Conservation (phyloP, 2,329 filamentous ascomycete species). For the Colletotrichum sp. region DNA sequence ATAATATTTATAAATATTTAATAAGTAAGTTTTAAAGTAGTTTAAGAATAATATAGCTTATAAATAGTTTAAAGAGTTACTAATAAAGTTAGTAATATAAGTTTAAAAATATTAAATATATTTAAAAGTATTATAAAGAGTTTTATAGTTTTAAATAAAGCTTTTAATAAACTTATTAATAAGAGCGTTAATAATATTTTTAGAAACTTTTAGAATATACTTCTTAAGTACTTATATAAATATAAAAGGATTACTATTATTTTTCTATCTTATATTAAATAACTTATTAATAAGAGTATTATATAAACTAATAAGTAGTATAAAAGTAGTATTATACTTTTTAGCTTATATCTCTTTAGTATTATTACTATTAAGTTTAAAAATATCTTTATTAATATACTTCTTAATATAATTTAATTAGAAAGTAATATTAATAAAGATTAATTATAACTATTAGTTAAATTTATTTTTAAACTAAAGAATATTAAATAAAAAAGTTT, state of each 20-base stretch:
- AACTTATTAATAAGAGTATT: background rate
- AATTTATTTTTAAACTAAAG: background rate
- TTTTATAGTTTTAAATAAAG: background rate
- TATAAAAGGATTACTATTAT: background rate
- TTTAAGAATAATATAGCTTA: background rate
- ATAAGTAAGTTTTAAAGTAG: background rate
- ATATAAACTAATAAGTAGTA: background rate
- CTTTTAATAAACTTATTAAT: background rate
- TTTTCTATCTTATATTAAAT: background rate
- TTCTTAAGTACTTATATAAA: background rate
- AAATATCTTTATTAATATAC: background rate
- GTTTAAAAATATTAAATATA: background rate
- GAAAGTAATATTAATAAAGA: background rate
- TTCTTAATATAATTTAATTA: background rate
- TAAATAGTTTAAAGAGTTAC: background rate
- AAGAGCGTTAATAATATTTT: background rate
- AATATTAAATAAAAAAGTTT: background rate
- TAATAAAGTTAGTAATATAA: background rate
- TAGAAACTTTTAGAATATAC: background rate
- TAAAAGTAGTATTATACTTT: no score
- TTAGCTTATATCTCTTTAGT: background rate
- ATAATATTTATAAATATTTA: background rate
- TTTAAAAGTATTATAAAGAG: background rate
- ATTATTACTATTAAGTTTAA: background rate
- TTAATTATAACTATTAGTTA: background rate